Base-by-base conservation (phyloP, 352 stramenopile species). In the Phytophthora pistaciae region DNA sequence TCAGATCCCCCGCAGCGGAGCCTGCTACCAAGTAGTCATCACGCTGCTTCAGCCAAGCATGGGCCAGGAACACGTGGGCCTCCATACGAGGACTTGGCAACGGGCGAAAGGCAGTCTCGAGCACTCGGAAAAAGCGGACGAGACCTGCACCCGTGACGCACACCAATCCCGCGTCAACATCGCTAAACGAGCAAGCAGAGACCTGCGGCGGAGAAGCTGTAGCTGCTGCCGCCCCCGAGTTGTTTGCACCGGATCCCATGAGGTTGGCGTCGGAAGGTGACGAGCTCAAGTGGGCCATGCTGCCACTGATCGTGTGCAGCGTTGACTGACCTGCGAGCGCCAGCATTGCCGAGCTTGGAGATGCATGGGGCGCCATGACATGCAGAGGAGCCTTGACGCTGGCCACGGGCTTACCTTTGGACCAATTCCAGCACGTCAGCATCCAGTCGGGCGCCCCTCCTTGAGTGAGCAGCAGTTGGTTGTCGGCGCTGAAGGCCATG, bases 371-470 rank as follows among this genome's bases (percentile, higher is more conserved):
- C 16, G 82, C 83, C 44, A 80, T 75, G 7, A 87, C 82, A 65
- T 91, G 77, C 18, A 95, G 66, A 13, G 87, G 85, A 23, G 80
- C 80, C 74, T 94, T 93, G 60, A 94, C 84, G 52, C 74, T 91
- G 25, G 87, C 88, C 1, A 96, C 77, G 0, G 92, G 77, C 65
- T 98, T 98, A 49, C 90, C 94, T 64, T 97, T 98, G 52, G 92
- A 89, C 93, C 92, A 98, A 71, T 97, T 96, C 93, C 93, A 98
- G 64, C 89, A 91, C 50, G 93, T 93, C 31, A 98, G 79, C 48
- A 90, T 94, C 91, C 90, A 97, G 74, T 97, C 88, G 5, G 90
- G 90, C 1, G 80, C 77, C 7, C 90, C 92, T 46, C 90, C 89
- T 57, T 98, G 91, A 2, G 93, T 93, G 6, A 98, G 70, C n/a